phyloP scores from a whole-genome alignment of 495 filamentous ascomycete species.

The Darksidea phi region DNA sequence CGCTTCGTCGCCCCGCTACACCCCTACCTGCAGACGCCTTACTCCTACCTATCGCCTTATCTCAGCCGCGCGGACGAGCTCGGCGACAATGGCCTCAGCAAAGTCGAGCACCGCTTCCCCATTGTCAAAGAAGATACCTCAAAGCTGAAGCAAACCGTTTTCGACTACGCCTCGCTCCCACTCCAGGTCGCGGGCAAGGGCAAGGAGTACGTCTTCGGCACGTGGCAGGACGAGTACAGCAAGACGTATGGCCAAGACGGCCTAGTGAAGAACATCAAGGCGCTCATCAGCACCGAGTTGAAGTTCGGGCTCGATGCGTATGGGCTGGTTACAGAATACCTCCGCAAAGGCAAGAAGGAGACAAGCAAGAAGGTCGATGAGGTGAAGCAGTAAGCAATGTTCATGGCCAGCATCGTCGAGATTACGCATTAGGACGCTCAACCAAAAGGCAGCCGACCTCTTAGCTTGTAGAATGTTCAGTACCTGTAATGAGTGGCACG shows the following conservation, averaged over 20 bases:
- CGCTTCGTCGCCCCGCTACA: conserved; percentile 69
- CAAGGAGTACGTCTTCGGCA: conserved; percentile 70
- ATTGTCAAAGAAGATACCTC: conserved; percentile 83
- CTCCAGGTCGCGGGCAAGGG: conserved; percentile 63
- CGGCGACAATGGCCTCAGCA: conserved; percentile 69
- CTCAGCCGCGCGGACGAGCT: conserved; percentile 75
- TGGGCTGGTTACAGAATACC: conserved; percentile 57
- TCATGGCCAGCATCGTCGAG: not conserved
- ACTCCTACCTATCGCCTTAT: conserved; percentile 77
- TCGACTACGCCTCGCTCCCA: conserved; percentile 65
- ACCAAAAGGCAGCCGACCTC: no score
- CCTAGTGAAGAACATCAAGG: conserved; percentile 67
- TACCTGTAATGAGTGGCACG: not conserved
- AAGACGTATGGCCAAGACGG: conserved; percentile 68
- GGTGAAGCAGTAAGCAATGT: conserved; percentile 22
- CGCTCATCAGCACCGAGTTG: conserved; percentile 69
- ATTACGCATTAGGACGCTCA: no score
- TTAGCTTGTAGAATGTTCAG: no score
- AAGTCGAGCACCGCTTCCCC: conserved; percentile 77
- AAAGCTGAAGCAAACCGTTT: conserved; percentile 67
- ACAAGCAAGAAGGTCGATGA: conserved; percentile 33
- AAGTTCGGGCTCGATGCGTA: conserved; percentile 68
- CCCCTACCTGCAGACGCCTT: conserved; percentile 74
- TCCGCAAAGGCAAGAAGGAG: conserved; percentile 36
- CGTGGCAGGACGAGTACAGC: conserved; percentile 72